These are phyloP conservation scores for Aspergillus sp. DNA, from an alignment of 2,329 filamentous ascomycete species.

Conservation along the genomic window DNA sequence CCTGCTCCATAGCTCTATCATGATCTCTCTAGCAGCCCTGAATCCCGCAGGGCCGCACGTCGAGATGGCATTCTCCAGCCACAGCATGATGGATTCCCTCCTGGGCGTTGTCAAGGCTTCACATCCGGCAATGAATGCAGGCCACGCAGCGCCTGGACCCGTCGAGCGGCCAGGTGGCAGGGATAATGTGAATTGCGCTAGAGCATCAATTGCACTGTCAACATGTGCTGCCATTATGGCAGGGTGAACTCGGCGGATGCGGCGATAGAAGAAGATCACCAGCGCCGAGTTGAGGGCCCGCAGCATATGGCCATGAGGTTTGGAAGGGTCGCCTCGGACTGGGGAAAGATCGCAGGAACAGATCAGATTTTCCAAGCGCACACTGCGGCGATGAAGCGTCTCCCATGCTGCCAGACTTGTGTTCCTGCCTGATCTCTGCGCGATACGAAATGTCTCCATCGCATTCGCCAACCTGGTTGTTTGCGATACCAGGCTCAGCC, in stretches of 20 bases:
- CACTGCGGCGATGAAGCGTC: constrained; percentile 32
- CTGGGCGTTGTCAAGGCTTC: constrained; percentile 36
- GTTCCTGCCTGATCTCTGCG: constrained; percentile 17
- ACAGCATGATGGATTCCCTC: constrained; percentile 27
- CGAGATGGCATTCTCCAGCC: constrained; percentile 32
- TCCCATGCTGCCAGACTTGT: constrained; percentile 32
- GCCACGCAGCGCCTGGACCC: constrained; percentile 42
- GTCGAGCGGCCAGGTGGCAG: constrained; percentile 21
- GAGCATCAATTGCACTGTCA: constrained; percentile 37
- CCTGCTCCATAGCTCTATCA: constrained; percentile 34
- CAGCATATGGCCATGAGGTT: constrained; percentile 39
- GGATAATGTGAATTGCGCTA: constrained; percentile 35
- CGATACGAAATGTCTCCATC: constrained; percentile 33
- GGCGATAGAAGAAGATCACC: constrained; percentile 49
- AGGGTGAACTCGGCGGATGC: constrained; percentile 45
- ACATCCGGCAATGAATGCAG: constrained; percentile 48
- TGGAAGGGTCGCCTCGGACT: constrained; percentile 19
- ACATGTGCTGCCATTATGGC: constrained; percentile 46
- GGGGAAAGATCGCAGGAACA: constrained; percentile 35
- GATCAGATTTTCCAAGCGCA: constrained; percentile 40
- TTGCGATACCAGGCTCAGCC: constrained; percentile 50
- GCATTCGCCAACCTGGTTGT: constrained; percentile 50
- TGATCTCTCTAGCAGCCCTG: constrained; percentile 31
- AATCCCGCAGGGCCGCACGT: constrained; percentile 31
- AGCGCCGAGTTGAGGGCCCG: constrained; percentile 46